Conservation (phyloP, 108 stramenopile genomes). For the Cyclotella kingstonii region DNA sequence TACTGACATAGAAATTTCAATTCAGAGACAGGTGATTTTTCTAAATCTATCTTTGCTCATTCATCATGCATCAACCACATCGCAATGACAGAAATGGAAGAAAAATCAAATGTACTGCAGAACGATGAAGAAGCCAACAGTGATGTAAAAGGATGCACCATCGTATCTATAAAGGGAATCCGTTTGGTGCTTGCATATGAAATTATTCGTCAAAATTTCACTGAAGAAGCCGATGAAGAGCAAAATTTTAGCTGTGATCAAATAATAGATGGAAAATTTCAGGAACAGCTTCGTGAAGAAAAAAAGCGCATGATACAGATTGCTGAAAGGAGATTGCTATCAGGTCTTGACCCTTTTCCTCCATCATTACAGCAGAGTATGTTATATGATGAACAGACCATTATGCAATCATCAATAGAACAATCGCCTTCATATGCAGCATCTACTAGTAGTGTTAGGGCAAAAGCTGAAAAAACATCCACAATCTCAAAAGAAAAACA, state of each 20-base stretch:
- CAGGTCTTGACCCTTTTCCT: conserved; percentile 42
- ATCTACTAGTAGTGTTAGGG: too few relatives aligned
- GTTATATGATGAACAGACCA: conserved; percentile 13
- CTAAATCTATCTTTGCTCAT: too few relatives aligned
- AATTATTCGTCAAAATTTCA: conserved; percentile 24
- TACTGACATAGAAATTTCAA: too few relatives aligned
- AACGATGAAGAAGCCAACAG: conserved; percentile 4
- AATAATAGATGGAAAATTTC: neutral
- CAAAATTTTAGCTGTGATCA: neutral
- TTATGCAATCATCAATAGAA: conserved; percentile 9
- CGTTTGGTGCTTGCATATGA: conserved; percentile 28
- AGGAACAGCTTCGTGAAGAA: conserved; percentile 21
- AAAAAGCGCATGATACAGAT: conserved; percentile 39
- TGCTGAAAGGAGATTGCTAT: conserved; percentile 33
- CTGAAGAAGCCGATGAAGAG: neutral
- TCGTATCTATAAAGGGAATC: conserved; percentile 26
- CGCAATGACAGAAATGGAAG: neutral
- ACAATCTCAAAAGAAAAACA: conserved; percentile 2
- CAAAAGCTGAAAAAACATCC: too few relatives aligned
- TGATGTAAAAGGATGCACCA: conserved; percentile 17
- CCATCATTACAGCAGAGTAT: conserved; percentile 14
- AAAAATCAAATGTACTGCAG: neutral
- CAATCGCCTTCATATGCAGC: neutral
- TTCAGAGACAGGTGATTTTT: too few relatives aligned
- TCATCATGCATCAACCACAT: too few relatives aligned